Conservation (phyloP, 192 early-diverging fungal genomes). For the Phlyctochytrium arcticum region DNA sequence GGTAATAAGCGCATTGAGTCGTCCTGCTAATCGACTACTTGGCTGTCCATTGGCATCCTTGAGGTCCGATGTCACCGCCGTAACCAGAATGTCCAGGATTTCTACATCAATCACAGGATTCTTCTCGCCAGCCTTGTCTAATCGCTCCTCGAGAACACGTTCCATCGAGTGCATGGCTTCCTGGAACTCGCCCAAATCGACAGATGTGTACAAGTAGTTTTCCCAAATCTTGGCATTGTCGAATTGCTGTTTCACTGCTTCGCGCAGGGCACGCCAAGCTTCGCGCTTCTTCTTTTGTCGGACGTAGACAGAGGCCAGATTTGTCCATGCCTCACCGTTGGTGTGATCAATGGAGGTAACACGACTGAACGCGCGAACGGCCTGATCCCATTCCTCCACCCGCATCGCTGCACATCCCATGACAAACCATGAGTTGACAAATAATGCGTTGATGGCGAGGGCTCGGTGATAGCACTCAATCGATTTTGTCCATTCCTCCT, state of each 20-base stretch:
- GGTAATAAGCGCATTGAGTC: slow-evolving; percentile 61
- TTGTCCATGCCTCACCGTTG: slow-evolving; percentile 97
- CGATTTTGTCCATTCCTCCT: slow-evolving; percentile 54
- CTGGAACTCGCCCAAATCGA: slow-evolving; percentile 74
- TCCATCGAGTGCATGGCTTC: slow-evolving; percentile 84
- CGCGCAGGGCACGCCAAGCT: slow-evolving; percentile 75
- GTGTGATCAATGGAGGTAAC: slow-evolving; percentile 62
- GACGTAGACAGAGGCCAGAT: slow-evolving; percentile 83
- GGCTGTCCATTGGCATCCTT: slow-evolving; percentile 8
- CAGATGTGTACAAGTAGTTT: slow-evolving; percentile 77
- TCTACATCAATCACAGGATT: slow-evolving; percentile 76
- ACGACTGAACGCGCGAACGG: slow-evolving; percentile 69
- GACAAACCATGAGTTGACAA: slow-evolving; percentile 95
- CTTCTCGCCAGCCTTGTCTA: slow-evolving; percentile 54
- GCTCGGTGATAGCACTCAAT: slow-evolving; percentile 79
- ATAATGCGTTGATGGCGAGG: slow-evolving; percentile 86
- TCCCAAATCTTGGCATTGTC: slow-evolving; percentile 92
- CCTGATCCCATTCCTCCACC: slow-evolving; percentile 69
- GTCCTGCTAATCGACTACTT: slow-evolving; percentile 37
- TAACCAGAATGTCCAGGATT: slow-evolving; percentile 70
- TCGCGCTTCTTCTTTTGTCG: slow-evolving; percentile 67
- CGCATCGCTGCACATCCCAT: slow-evolving; percentile 92
- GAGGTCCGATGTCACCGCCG: slow-evolving; percentile 45
- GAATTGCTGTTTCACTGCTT: slow-evolving; percentile 73
- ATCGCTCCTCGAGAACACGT: slow-evolving; percentile 71